These are phyloP conservation scores for Phoenix dactylifera DNA, from an alignment of 176 grass and related monocot species.

Conservation along the genomic window DNA sequence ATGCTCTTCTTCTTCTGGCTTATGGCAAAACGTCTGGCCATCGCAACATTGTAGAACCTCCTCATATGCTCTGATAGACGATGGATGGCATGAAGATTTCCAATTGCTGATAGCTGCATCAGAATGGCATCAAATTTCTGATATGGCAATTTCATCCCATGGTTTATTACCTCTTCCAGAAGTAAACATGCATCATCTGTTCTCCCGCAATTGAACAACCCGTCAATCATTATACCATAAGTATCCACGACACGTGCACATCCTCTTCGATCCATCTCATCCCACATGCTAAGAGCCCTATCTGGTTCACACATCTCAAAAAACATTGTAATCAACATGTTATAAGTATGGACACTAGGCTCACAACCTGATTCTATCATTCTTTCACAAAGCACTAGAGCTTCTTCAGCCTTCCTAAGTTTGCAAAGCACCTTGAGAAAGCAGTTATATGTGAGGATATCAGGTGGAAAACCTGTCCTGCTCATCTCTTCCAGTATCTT, in stretches of 20 bases:
- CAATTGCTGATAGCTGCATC: slow-evolving; percentile 47
- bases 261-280: slow-evolving; percentile 66
- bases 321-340: slow-evolving; percentile 92
- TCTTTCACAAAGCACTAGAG: slow-evolving; percentile 48
- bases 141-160: slow-evolving; percentile 62
- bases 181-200: slow-evolving; percentile 47
- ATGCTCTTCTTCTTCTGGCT: slow-evolving; percentile 89
- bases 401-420: slow-evolving; percentile 55
- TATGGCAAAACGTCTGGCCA: slow-evolving; percentile 71
- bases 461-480: slow-evolving; percentile 70
- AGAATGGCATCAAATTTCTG: slow-evolving; percentile 71
- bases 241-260: slow-evolving; percentile 60
- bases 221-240: slow-evolving; percentile 73
- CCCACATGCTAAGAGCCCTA: slow-evolving; percentile 64
- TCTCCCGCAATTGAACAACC: slow-evolving; percentile 64
- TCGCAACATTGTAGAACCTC: slow-evolving; percentile 87
- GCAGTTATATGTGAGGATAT: slow-evolving; percentile 95
- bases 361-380: slow-evolving; percentile 73
- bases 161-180: slow-evolving; percentile 75
- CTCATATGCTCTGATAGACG: slow-evolving; percentile 82
- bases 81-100: slow-evolving; percentile 64
- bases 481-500: slow-evolving; percentile 73
- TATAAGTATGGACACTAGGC: slow-evolving; percentile 89
- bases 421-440: slow-evolving; percentile 86
- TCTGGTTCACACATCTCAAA: slow-evolving; percentile 59